These are phyloP conservation scores for Leccinum laetum DNA, from an alignment of 1,284 basidiomycete genomes.

Conservation along the genomic window DNA sequence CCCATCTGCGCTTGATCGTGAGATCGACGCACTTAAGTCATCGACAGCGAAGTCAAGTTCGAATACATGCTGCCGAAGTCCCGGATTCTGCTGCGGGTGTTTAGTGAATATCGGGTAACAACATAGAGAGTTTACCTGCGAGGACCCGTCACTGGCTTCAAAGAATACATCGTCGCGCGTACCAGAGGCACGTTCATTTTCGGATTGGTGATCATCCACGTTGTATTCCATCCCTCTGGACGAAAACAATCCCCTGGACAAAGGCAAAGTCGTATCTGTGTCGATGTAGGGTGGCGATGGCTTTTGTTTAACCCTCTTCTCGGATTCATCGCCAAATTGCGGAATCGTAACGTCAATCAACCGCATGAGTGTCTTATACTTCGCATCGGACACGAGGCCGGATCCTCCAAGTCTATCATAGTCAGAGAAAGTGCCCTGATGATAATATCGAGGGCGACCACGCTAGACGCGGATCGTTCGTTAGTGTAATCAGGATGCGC, in stretches of 20 bases:
- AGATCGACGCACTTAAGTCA: slow-evolving; percentile 82
- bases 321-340: slow-evolving; percentile 64
- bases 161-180: slow-evolving; percentile 67
- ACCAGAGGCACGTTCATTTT: slow-evolving; percentile 39
- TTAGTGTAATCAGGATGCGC: slow-evolving; percentile 60
- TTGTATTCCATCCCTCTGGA: slow-evolving; percentile 61
- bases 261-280: slow-evolving; percentile 43
- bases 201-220: slow-evolving; percentile 62
- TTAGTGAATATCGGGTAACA: slow-evolving; percentile 10
- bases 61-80: slow-evolving; percentile 82
- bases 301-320: slow-evolving; percentile 26
- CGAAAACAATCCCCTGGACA: slow-evolving; percentile 57
- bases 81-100: slow-evolving; percentile 42
- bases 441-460: slow-evolving; percentile 64
- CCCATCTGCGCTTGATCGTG: slow-evolving; percentile 62
- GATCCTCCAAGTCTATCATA: slow-evolving; percentile 42
- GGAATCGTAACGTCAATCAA: slow-evolving; percentile 94
- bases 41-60: slow-evolving; percentile 93
- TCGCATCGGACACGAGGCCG: slow-evolving; percentile 79
- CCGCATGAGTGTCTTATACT: slow-evolving; percentile 95
- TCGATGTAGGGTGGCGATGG: slow-evolving; percentile 27
- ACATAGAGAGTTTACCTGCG: slow-evolving; percentile 45
- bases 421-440: slow-evolving; percentile 61
- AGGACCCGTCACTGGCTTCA: slow-evolving; percentile 69
- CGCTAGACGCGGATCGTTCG: slow-evolving; percentile 53